Evolutionary conservation across 306 rosid species (phyloP), one percentile per base, ranked within the genome.

Genomic region (Spatholobus suberectus): DNA sequence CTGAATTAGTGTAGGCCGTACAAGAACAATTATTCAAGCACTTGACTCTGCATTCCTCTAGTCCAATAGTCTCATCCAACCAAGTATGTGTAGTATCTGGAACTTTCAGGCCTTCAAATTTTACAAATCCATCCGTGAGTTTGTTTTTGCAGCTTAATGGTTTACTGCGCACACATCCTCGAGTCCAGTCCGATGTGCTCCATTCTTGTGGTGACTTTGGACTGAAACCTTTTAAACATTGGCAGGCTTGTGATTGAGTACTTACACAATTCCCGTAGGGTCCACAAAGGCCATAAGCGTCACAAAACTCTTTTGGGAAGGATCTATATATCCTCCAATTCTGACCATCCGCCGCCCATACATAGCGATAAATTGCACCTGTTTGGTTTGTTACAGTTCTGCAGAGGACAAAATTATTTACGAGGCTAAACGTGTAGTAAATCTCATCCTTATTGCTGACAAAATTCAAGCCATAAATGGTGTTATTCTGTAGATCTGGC

Each of bases 1-100:
- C 88, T n/a, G 90, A 80, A 74, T 85, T 88, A 17, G 93, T 15
- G 26, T 82, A 90, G 20, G 93, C 92, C 73, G 74, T 84, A 43
- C 97, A 94, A 17, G 97, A 87, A 54, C 97, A 94, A 15, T 94
- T 86, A 6, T 57, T 79, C 80, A 81, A 83, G 83, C 98, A 94
- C 75, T 75, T 86, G 0, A 5, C 41, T 84, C 27, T 87, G 90
- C 97, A 94, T 43, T 81, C 86, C 7, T 80, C 73, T 2, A 92
- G 58, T 70, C 43, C 85, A 51, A 89, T 70, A 68, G 59, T 82
- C 74, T 24, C 80, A 47, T 90, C 70, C 18, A 92, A 24, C 92
- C 86, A 88, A 58, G 90, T 57, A 23, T 76, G 54, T 5, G 75
- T 79, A 5, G 94, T 88, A 49, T 90, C 97, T 0, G 94, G 97